A percentile compares a stretch with the other conserved stretches of the same genome.
Evolutionary conservation across 495 filamentous ascomycete species (phyloP).

Genomic region (Zalerion maritima): DNA sequence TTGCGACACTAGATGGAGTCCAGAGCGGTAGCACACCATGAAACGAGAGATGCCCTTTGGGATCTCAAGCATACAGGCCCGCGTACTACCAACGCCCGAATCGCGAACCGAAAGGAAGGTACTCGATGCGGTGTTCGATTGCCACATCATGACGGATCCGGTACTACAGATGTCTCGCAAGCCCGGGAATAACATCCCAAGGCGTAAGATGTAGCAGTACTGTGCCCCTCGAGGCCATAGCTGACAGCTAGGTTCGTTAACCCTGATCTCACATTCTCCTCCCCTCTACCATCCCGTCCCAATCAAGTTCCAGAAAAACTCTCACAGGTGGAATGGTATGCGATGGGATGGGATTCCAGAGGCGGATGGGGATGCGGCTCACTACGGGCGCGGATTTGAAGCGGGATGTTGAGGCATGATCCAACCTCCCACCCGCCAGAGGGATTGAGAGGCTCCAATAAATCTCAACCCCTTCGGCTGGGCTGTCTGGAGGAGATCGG

Average conservation of each 20-base stretch:
- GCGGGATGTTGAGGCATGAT: conserved; percentile 25
- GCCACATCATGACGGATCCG: too few species aligned
- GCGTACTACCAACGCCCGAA: too few species aligned
- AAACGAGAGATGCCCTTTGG: too few species aligned
- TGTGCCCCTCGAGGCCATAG: too few species aligned
- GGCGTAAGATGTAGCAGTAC: too few species aligned
- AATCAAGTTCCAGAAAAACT: conserved; percentile 2
- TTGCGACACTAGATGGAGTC: conserved; percentile 21
- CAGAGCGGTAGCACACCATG: conserved; percentile 32
- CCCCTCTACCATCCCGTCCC: conserved; percentile 3
- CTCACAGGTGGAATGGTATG: conserved; percentile 15
- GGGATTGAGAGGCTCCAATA: too few species aligned
- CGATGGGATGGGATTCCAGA: too few species aligned
- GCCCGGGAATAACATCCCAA: too few species aligned
- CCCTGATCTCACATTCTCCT: conserved; percentile 13
- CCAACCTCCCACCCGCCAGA: conserved; percentile 30
- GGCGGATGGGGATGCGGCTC: too few species aligned
- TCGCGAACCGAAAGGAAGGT: too few species aligned
- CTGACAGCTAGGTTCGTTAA: conserved; percentile 18
- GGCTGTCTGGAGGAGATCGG: conserved; percentile 14
- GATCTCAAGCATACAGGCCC: conserved; percentile 1
- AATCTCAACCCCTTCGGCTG: conserved; percentile 5
- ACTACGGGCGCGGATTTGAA: conserved; percentile 68
- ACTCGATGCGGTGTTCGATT: too few species aligned
- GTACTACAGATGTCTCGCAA: too few species aligned